A percentile compares a stretch with the other conserved stretches of the same genome.
Evolutionary conservation across 176 grass and related monocot genomes (phyloP).

Genomic region (Canna indica): DNA sequence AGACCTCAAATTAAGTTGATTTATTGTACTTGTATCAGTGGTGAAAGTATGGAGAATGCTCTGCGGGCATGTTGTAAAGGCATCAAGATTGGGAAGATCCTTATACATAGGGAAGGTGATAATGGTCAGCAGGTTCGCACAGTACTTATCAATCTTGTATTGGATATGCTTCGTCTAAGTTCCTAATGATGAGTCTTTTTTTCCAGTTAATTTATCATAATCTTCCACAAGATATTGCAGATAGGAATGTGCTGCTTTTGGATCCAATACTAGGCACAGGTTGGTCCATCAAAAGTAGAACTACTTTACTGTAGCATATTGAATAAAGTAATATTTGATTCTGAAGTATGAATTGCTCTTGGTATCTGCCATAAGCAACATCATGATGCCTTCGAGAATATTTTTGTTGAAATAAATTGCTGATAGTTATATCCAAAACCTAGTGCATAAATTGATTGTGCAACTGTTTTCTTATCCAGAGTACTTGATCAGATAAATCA

Average conservation of each 20-base stretch:
- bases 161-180: not conserved
- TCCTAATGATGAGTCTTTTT: not conserved
- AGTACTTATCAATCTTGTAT: not conserved
- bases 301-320: not conserved
- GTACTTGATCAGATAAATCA: not conserved
- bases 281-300: not conserved
- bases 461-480: not conserved
- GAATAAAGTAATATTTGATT: not conserved
- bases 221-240: constrained; percentile 9
- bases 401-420: too few species aligned
- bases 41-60: constrained; percentile 24
- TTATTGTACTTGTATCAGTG: constrained; percentile 1
- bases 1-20: not conserved
- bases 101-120: constrained; percentile 19
- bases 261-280: constrained; percentile 21
- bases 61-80: constrained; percentile 23
- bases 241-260: constrained; percentile 15
- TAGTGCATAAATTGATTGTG: not conserved
- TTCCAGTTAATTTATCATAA: constrained; percentile 15
- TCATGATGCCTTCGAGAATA: not conserved
- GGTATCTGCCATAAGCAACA: not conserved
- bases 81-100: constrained; percentile 20
- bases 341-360: not conserved
- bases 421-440: not conserved
- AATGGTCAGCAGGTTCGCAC: constrained; percentile 13